These are phyloP conservation scores for Psilocybe sp. DNA, from an alignment of 768 basidiomycete genomes.

Conservation along the genomic window DNA sequence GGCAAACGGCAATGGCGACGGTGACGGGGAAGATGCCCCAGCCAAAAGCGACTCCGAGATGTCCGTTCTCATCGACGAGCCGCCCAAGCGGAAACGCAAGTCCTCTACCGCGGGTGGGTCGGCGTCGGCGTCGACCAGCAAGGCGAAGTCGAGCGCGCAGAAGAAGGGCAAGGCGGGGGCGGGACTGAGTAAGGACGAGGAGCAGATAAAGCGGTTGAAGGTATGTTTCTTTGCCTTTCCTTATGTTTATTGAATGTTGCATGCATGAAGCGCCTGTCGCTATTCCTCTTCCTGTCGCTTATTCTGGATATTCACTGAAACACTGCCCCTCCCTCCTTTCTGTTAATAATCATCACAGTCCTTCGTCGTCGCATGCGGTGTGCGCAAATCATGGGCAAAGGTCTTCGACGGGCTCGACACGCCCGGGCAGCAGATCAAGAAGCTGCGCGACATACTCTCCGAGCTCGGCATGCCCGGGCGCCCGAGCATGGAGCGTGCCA, in stretches of 20 bases:
- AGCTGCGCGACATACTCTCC: slow-evolving; percentile 59
- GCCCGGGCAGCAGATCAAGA: slow-evolving; percentile 61
- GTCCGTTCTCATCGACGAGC: slow-evolving; percentile 59
- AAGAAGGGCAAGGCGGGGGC: slow-evolving; percentile 31
- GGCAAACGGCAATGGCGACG: neutral
- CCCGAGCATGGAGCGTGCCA: slow-evolving; percentile 79
- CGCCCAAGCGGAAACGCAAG: slow-evolving; percentile 43
- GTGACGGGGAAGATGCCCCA: slow-evolving; percentile 7
- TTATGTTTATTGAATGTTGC: neutral
- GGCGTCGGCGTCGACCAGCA: slow-evolving; percentile 9
- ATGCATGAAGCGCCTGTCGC: neutral
- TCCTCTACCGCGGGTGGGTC: slow-evolving; percentile 29
- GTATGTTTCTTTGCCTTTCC: slow-evolving; percentile 28
- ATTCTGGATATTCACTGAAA: neutral
- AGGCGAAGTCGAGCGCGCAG: slow-evolving; percentile 24
- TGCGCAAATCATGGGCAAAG: slow-evolving; percentile 75
- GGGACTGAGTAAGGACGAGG: slow-evolving; percentile 58
- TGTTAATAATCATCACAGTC: slow-evolving; percentile 45
- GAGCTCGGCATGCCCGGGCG: slow-evolving; percentile 82
- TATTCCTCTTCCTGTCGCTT: neutral
- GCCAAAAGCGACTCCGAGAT: slow-evolving; percentile 56
- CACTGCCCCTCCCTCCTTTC: neutral
- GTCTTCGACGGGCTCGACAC: slow-evolving; percentile 60
- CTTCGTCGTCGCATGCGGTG: slow-evolving; percentile 70
- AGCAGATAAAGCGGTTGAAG: slow-evolving; percentile 73